Percentiles rank a stretch among this genome's conserved stretches.
Conservation (phyloP, 2,329 filamentous ascomycete genomes). For the Botrytis hyacinthi region DNA sequence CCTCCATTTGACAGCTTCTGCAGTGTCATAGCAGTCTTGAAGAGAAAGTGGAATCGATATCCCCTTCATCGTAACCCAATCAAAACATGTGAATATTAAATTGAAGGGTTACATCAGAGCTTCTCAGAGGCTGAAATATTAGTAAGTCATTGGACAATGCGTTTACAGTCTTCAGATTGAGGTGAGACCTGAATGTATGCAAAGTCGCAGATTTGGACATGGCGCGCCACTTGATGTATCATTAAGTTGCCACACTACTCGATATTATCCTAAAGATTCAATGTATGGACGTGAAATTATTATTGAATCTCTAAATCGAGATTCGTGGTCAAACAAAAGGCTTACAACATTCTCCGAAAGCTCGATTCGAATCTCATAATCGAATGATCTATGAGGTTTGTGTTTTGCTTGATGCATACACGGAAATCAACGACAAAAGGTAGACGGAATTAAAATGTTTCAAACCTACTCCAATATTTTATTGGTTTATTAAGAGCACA, state of each 20-base stretch:
- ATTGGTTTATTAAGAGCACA: constrained; percentile 13
- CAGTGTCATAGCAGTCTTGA: background rate
- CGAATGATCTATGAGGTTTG: background rate
- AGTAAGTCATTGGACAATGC: constrained; percentile 1
- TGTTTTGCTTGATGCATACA: background rate
- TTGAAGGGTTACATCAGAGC: background rate
- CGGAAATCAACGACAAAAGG: background rate
- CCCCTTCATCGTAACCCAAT: constrained; percentile 4
- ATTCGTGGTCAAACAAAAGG: background rate
- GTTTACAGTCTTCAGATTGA: background rate
- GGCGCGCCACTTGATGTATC: background rate
- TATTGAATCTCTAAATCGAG: background rate
- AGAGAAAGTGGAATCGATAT: background rate
- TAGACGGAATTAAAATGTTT: background rate
- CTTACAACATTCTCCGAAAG: background rate
- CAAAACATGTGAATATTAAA: background rate
- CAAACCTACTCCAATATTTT: background rate
- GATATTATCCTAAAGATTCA: background rate
- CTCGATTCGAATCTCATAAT: background rate
- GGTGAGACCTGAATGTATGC: constrained; percentile 6
- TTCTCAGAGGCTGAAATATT: background rate
- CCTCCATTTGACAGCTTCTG: constrained; percentile 7
- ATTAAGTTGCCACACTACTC: background rate
- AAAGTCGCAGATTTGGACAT: constrained; percentile 2
- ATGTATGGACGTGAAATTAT: background rate